These are phyloP conservation scores for Pseudonitzschia delicatissima DNA, from an alignment of 108 stramenopile genomes.

Conservation along the genomic window DNA sequence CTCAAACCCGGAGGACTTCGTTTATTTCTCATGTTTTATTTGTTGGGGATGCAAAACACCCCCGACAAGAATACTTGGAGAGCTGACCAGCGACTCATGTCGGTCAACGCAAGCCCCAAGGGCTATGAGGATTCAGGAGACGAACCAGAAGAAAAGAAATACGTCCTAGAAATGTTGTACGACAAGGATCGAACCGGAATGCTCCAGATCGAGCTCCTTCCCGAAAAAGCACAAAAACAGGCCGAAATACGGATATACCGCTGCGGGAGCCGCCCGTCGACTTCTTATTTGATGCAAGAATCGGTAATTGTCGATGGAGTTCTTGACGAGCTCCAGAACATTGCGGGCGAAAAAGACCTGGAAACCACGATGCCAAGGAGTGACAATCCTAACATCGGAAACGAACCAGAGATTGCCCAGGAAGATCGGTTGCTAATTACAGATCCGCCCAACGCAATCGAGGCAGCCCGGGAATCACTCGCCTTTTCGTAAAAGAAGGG, in stretches of 20 bases:
- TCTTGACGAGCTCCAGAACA: conserved; percentile 51
- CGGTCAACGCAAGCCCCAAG: neutral
- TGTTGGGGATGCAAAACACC: conserved; percentile 81
- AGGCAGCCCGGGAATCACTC: conserved; percentile 57
- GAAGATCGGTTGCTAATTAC: conserved; percentile 54
- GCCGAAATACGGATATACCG: conserved; percentile 57
- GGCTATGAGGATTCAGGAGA: neutral
- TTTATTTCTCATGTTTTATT: conserved; percentile 63
- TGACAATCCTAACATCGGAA: neutral
- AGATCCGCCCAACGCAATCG: conserved; percentile 53
- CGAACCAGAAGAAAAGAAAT: neutral
- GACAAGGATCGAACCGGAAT: conserved; percentile 57
- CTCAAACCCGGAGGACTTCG: conserved; percentile 79
- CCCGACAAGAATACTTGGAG: conserved; percentile 68
- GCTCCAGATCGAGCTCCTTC: conserved; percentile 49
- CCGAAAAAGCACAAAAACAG: neutral
- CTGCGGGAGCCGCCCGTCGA: conserved; percentile 65
- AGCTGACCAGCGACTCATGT: conserved; percentile 44
- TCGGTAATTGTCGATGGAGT: conserved; percentile 66
- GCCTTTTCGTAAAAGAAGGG: conserved; percentile 68
- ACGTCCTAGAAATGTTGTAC: conserved; percentile 63
- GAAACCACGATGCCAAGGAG: conserved; percentile 15
- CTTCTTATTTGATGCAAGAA: conserved; percentile 72
- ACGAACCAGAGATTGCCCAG: conserved; percentile 11
- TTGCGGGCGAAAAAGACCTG: conserved; percentile 23